Base-by-base conservation (phyloP, 2,329 filamentous ascomycete genomes). In the Colletotrichum australisinense region DNA sequence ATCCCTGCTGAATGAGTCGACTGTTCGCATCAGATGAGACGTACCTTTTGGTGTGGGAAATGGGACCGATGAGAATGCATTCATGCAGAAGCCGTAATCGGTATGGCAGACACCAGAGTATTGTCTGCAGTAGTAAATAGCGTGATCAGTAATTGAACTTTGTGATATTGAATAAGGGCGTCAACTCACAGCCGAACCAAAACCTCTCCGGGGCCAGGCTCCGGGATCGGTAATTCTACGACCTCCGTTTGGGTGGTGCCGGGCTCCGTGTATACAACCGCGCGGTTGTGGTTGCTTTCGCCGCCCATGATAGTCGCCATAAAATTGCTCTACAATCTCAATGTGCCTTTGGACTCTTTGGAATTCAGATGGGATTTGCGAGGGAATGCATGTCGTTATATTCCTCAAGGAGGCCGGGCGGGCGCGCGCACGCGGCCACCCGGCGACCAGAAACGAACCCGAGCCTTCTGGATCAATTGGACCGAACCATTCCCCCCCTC, bases 41-140 rank as follows among this genome's bases (percentile, higher is more conserved):
- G 11, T 46, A 72, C 69, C 69, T 63, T 63, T 72, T 19, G 69
- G 69, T 38, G 69, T 72, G 5, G 69, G 69, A 46, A 69, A 72
- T 8, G 76, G 76, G 14, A 74, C 59, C 42, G 69, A 73, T 32
- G 57, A 71, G 69, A 76, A 76, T n/a, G 73, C 63, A 38, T 76
- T 76, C 35, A 73, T 69, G 70, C 78, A 78, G 38, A 76, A 75
- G 7, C 76, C 77, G 58, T 78, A 77, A 56, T 80, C 77, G 7
- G 78, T 79, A 35, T 79, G 78, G 59, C 78, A 80, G 24, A 80
- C 77, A 19, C 76, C 76, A n/a, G 76, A 77, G 63, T 77, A 75
- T 28, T 75, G 75, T 14, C 77, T 78, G 12, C 9, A 14, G 62
- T 46, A 24, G 14, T 5, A 35, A 35, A 35, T 35, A 66, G 49